Conservation (phyloP, 352 stramenopile genomes). For the Aphanomyces stellatus region DNA sequence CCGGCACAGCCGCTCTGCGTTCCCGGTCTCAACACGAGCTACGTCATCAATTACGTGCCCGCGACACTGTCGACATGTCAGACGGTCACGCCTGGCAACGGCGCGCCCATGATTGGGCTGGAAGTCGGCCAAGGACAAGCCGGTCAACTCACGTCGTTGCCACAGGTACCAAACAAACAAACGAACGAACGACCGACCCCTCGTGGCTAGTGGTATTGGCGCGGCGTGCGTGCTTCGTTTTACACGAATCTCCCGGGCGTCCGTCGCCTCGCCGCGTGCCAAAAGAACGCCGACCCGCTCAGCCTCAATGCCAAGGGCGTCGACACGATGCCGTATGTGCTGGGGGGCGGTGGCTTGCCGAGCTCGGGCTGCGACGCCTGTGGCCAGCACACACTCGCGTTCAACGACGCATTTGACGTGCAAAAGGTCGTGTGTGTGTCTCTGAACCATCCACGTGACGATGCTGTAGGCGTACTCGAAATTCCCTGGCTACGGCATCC, state of each 20-base stretch:
- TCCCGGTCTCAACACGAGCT: constrained; percentile 6
- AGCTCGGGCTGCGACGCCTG: constrained; percentile 1
- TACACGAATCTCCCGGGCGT: neutral
- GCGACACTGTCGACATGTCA: neutral
- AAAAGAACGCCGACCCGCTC: constrained; percentile 4
- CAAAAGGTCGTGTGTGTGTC: neutral
- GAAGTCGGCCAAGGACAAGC: neutral
- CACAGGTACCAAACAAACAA: neutral
- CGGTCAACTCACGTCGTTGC: neutral
- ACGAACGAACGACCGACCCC: neutral
- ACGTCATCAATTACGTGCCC: constrained; percentile 7
- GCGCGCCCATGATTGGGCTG: constrained; percentile 1
- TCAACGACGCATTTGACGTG: constrained; percentile 7
- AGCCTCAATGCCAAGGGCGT: constrained; percentile 6
- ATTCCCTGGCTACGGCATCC: constrained; percentile 9
- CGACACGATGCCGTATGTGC: constrained; percentile 3
- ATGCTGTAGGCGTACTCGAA: constrained; percentile 3
- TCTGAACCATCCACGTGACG: neutral
- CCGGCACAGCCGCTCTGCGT: constrained; percentile 1
- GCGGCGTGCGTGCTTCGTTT: neutral
- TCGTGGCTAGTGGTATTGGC: constrained; percentile 13
- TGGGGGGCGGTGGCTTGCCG: neutral
- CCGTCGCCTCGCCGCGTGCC: neutral
- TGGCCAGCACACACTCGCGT: constrained; percentile 5
- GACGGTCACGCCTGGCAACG: neutral